Evolutionary conservation across 768 basidiomycete species (phyloP), one percentile per base, ranked within the genome.

Genomic region (Termitomyces sp.): DNA sequence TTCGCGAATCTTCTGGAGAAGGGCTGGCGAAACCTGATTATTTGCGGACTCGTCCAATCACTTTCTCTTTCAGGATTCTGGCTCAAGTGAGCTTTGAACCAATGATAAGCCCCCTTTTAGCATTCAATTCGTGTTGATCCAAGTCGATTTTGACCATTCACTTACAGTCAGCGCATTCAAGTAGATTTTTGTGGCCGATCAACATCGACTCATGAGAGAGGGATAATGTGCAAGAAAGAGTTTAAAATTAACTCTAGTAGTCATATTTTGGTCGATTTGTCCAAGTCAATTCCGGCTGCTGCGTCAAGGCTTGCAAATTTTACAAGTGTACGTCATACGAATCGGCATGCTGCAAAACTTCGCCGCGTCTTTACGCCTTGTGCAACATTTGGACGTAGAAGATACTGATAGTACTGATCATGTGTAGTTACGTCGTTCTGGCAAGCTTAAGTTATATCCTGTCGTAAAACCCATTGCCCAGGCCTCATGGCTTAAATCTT

Each of bases 401-500:
- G 26, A 37, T 48, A 1, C 7, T 35, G 17, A 34, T 51, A 15
- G 10, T 30, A 51, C 34, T 15, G 8, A 24, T 37, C 7, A 10
- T 22, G 11, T 35, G 22, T 32, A 15, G 34, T 49, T 30, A 55
- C 50, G 50, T 46, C 24, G 30, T 51, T 26, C 40, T 40, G 24
- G 12, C 34, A 15, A 17, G 35, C 35, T 37, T 37, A 17, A 44
- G 21, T n/a, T 24, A 32, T 5, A 53, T 34, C 3, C 3, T 21
- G 22, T 32, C 45, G 53, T 52, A 52, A 57, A 53, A 9, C 30
- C 51, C 45, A 49, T 19, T 26, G 15, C 38, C 17, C 49, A 44
- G 14, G 21, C 50, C 53, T 55, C 58, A 41, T 55, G 58, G 37
- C 26, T 19, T 17, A 44, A 43, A 30, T 51, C 28, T 58, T 43